A percentile compares a stretch with the other conserved stretches of the same genome.
Evolutionary conservation across 495 filamentous ascomycete genomes (phyloP).

Genomic region (Penicillium odoratum): DNA sequence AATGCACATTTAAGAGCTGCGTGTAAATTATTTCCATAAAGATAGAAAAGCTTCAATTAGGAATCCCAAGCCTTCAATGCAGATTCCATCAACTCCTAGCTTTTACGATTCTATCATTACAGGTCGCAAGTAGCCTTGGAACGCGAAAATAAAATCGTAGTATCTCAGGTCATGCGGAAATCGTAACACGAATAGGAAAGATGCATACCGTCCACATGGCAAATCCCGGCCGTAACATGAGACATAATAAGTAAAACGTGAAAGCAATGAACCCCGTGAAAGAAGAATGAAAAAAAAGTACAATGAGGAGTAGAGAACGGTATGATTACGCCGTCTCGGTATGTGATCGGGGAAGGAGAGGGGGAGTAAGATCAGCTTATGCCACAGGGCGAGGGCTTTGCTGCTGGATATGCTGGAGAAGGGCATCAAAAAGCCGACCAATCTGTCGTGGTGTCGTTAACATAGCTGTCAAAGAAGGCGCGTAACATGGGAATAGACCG

Average conservation of each 20-base stretch:
- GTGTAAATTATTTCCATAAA: too few relatives aligned
- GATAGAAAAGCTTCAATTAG: constrained; percentile 23
- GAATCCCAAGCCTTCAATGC: constrained; percentile 25
- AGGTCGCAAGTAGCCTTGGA: constrained; percentile 21
- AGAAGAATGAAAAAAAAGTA: constrained; percentile 28
- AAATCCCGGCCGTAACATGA: constrained; percentile 31
- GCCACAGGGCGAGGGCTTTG: constrained; percentile 47
- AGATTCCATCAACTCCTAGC: constrained; percentile 31
- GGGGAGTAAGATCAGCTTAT: constrained; percentile 26
- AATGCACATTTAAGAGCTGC: not conserved
- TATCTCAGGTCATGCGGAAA: constrained; percentile 38
- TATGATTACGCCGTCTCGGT: constrained; percentile 8
- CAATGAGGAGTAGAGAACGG: constrained; percentile 20
- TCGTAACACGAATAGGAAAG: constrained; percentile 30
- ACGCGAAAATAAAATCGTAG: constrained; percentile 33
- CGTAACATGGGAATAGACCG: constrained; percentile 13
- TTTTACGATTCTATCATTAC: constrained; percentile 46
- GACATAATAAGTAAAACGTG: constrained; percentile 21
- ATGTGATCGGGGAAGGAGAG: constrained; percentile 9
- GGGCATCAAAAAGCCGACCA: constrained; percentile 51
- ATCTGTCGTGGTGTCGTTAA: constrained; percentile 34
- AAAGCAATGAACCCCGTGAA: constrained; percentile 29
- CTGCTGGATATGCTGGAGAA: constrained; percentile 52
- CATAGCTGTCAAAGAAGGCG: not conserved
- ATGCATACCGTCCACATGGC: constrained; percentile 34